Evolutionary conservation across 169 alveolate genomes (phyloP).

Genomic region (Amoebophrya sp.): DNA sequence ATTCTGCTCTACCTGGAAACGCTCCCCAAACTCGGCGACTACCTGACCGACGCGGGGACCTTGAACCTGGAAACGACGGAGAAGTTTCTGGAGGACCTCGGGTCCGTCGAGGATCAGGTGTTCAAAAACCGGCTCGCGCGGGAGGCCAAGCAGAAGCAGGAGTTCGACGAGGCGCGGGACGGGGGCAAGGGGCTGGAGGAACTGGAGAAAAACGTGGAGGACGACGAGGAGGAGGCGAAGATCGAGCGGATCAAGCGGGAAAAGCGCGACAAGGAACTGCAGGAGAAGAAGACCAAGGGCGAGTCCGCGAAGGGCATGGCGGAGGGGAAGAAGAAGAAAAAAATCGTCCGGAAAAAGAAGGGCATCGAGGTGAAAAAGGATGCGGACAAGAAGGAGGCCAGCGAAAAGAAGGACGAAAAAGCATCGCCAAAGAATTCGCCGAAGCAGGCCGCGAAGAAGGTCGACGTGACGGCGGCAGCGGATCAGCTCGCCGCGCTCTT

Average conservation of each 20-base stretch:
- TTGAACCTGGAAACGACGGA: constrained; percentile 39
- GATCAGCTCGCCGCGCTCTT: not conserved
- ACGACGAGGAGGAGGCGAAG: not conserved
- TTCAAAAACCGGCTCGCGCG: constrained; percentile 42
- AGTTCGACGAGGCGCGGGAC: constrained; percentile 2
- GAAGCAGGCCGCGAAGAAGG: not conserved
- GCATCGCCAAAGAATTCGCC: not conserved
- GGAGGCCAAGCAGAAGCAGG: constrained; percentile 40
- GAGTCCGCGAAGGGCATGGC: no score
- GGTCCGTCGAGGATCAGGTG: constrained; percentile 48
- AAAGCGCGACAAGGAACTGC: not conserved
- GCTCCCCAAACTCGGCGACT: constrained; percentile 67
- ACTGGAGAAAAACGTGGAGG: not conserved
- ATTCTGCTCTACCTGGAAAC: constrained; percentile 79
- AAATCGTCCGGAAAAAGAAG: no score
- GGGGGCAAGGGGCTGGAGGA: no score
- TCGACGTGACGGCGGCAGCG: not conserved
- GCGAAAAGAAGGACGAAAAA: not conserved
- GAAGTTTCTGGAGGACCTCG: constrained; percentile 42
- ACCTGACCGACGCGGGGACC: constrained; percentile 44
- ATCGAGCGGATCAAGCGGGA: not conserved
- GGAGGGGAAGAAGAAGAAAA: no score
- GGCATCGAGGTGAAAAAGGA: not conserved
- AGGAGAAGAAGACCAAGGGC: not conserved
- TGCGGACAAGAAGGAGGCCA: not conserved